Conservation (phyloP, 2,329 filamentous ascomycete genomes). For the Aspergillus flavus region DNA sequence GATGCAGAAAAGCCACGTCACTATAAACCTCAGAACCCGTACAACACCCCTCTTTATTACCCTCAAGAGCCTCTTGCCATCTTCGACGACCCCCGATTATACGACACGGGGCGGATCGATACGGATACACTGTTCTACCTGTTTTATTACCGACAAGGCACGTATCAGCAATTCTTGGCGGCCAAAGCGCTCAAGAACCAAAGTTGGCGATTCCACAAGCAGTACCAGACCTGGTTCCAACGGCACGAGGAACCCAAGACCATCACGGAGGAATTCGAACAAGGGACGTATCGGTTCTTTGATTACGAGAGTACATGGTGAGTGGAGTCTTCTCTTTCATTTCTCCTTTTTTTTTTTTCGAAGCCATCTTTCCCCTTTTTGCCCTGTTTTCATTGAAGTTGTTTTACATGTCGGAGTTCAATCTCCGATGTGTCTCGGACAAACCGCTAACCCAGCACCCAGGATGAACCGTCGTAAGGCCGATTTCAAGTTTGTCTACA, state of each 20-base stretch:
- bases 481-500: slow-evolving; percentile 98
- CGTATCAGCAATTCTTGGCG: slow-evolving; percentile 91
- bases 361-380: neutral
- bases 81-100: slow-evolving; percentile 87
- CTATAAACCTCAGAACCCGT: slow-evolving; percentile 81
- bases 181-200: slow-evolving; percentile 97
- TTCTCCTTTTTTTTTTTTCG: slow-evolving; percentile 11
- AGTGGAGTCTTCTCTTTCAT: slow-evolving; percentile 40
- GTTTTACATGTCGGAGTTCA: slow-evolving; percentile 10
- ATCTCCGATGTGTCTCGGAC: slow-evolving; percentile 6
- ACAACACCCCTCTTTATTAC: slow-evolving; percentile 79
- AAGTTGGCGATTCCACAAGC: slow-evolving; percentile 99
- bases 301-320: slow-evolving; percentile 99
- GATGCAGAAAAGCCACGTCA: slow-evolving; percentile 82
- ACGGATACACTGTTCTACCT: slow-evolving; percentile 97
- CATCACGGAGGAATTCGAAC: slow-evolving; percentile 98
- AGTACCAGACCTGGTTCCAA: slow-evolving; percentile 99
- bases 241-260: slow-evolving; percentile 97
- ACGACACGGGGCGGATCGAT: slow-evolving; percentile 75
- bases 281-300: slow-evolving; percentile 98
- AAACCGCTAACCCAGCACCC: slow-evolving; percentile 21
- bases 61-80: slow-evolving; percentile 90
- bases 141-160: slow-evolving; percentile 98
- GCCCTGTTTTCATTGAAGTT: slow-evolving; percentile 23
- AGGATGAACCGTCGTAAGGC: slow-evolving; percentile 99